phyloP scores from a whole-genome alignment of 208 protist species.

The Tritrichomonas musculus region DNA sequence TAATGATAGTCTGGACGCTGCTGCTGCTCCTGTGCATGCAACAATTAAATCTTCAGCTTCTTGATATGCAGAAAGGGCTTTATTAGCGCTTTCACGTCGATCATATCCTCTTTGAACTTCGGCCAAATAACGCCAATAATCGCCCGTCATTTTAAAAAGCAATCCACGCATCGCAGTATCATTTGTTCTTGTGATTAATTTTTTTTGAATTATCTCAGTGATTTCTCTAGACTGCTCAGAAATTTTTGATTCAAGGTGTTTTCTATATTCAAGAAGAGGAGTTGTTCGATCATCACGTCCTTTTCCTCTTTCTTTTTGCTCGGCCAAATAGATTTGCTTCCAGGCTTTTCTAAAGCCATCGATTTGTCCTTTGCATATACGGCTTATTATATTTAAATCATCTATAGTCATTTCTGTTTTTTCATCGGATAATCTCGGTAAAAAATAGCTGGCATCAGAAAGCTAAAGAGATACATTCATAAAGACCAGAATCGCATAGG shows the following conservation, averaged over 20 bases:
- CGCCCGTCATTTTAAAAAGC: slow-evolving; percentile 44
- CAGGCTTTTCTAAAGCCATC: neutral
- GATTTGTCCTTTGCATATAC: neutral
- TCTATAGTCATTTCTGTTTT: neutral
- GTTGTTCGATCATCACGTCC: slow-evolving; percentile 13
- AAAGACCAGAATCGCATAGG: neutral
- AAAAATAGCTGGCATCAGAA: neutral
- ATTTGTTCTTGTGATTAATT: neutral
- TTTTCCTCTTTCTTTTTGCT: slow-evolving; percentile 32
- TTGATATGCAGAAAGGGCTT: slow-evolving; percentile 3
- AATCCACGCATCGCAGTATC: slow-evolving; percentile 10
- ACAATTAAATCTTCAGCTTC: slow-evolving; percentile 35
- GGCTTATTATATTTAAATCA: neutral
- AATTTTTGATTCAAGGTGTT: neutral
- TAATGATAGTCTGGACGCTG: slow-evolving; percentile 37
- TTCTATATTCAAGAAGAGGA: neutral
- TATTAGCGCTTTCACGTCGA: neutral
- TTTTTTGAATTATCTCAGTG: neutral
- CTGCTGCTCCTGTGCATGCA: neutral
- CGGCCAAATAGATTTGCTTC: neutral
- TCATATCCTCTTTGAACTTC: slow-evolving; percentile 38
- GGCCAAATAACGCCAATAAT: slow-evolving; percentile 50
- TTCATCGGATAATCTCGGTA: neutral
- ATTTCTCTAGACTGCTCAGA: neutral
- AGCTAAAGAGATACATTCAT: neutral